Conservation (phyloP, 2,329 filamentous ascomycete species). For the Calcarisporium arbuscula region DNA sequence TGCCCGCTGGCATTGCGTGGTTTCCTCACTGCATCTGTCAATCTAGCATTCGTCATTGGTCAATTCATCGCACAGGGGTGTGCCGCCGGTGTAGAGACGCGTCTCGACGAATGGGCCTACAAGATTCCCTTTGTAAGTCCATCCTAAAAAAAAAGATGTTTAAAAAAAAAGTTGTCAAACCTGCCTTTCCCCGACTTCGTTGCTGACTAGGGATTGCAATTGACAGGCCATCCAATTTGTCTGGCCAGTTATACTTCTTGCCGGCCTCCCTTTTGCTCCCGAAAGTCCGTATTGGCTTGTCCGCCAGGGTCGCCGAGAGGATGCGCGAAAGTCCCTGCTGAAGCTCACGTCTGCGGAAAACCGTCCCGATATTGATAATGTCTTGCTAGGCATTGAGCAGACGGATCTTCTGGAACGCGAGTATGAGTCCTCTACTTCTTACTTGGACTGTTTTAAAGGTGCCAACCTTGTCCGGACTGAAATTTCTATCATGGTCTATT, state of each 20-base stretch:
- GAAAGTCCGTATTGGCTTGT: no score
- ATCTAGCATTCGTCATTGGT: constrained; percentile 57
- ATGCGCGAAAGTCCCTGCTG: constrained; percentile 23
- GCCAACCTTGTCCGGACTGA: constrained; percentile 21
- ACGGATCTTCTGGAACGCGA: constrained; percentile 36
- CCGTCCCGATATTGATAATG: constrained; percentile 33
- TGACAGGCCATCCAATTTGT: no score
- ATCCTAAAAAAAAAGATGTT: no score
- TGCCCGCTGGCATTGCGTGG: constrained; percentile 52
- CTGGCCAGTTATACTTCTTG: no score
- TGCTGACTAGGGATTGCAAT: neutral
- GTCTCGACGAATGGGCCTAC: constrained; percentile 41
- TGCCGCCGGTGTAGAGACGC: constrained; percentile 33
- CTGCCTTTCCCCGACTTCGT: no score
- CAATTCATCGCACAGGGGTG: constrained; percentile 49
- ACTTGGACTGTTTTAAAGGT: constrained; percentile 8
- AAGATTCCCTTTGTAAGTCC: constrained; percentile 18
- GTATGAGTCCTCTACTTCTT: constrained; percentile 23
- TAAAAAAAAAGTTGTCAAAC: no score
- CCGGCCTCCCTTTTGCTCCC: no score
- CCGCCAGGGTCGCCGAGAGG: constrained; percentile 24
- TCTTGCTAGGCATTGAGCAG: constrained; percentile 33
- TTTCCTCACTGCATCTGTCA: constrained; percentile 53
- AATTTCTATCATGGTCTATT: constrained; percentile 20
- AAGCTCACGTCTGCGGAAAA: constrained; percentile 24